phyloP scores from a whole-genome alignment of 768 basidiomycete species.

The Russula sp. region DNA sequence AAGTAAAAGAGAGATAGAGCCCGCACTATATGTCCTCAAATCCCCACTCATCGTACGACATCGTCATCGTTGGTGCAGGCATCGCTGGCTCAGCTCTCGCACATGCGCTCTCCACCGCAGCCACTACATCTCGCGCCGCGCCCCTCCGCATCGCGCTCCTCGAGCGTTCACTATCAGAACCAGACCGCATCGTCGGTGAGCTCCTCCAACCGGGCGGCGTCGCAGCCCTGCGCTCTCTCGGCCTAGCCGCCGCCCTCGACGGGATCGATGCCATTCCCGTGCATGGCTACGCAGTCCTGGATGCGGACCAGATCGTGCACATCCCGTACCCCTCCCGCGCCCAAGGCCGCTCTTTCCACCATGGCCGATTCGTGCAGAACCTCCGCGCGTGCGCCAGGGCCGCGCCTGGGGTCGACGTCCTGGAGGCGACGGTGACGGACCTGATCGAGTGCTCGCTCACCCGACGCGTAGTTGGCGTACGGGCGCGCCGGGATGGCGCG shows the following conservation, averaged over 20 bases:
- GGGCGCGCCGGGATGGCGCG: slow-evolving; percentile 39
- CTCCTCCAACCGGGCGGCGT: slow-evolving; percentile 93
- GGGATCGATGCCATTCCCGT: slow-evolving; percentile 80
- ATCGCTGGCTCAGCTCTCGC: no score
- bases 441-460: slow-evolving; percentile 55
- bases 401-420: slow-evolving; percentile 36
- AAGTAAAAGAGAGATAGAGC: background rate
- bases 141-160: no score
- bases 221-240: slow-evolving; percentile 63
- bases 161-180: no score
- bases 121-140: no score
- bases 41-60: slow-evolving; percentile 48
- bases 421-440: slow-evolving; percentile 52
- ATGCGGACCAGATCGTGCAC: slow-evolving; percentile 61
- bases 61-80: no score
- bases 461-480: slow-evolving; percentile 61
- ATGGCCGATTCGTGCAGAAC: slow-evolving; percentile 82
- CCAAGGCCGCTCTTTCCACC: slow-evolving; percentile 87
- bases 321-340: slow-evolving; percentile 78
- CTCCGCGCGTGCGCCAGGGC: slow-evolving; percentile 59
- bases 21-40: background rate
- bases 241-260: slow-evolving; percentile 67
- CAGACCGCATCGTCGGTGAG: slow-evolving; percentile 98
- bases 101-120: no score
- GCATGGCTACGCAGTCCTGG: slow-evolving; percentile 80